Base-by-base conservation (phyloP, 164 flowering plant genomes). In the Stephania cephalantha region DNA sequence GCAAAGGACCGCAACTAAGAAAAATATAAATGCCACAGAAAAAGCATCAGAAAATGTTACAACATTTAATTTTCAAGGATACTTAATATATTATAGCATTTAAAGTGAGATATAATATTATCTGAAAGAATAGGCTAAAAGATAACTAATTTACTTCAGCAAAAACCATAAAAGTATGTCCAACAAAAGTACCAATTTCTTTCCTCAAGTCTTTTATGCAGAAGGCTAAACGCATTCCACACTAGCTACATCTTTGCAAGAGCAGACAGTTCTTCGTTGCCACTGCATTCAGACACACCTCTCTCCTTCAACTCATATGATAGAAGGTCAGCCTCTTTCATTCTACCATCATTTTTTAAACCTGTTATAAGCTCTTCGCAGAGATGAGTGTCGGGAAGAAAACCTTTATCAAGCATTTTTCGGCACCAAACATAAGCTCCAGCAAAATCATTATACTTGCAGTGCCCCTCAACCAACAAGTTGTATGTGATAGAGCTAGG, bases 341-440 rank as follows among this genome's bases (percentile, higher is more conserved):
- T 6, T 53, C 11, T 70, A 46, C 73, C 35, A 55, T 46, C 61
- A 5, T 46, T 70, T 70, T 22, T 8, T 30, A 70, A 58, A 10
- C 73, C 58, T 9, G 73, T 46, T 7, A 70, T 22, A 70, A 70
- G 58, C 11, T 70, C 73, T n/a, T 44, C 25, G 15, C 31, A 46
- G 44, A 70, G 9, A n/a, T 22, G 22, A 46, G 52, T 5, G 13
- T 46, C n/a, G 17, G 58, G 73, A 48, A 46, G 30, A 70, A 70
- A 70, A 4, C 73, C 73, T n/a, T 46, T 48, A 0, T 46, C 73
- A 9, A 20, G 25, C 73, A 70, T 70, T n/a, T 70, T 25, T 70
- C 55, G 46, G 22, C 35, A 70, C 73, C 73, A 70, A 70, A 11
- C 58, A 70, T 46, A 70, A 9, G 73, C 73, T 48, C 73, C 73